Evolutionary conservation across 78 protist species (phyloP).

Genomic region (Cyanophora paradoxa): DNA sequence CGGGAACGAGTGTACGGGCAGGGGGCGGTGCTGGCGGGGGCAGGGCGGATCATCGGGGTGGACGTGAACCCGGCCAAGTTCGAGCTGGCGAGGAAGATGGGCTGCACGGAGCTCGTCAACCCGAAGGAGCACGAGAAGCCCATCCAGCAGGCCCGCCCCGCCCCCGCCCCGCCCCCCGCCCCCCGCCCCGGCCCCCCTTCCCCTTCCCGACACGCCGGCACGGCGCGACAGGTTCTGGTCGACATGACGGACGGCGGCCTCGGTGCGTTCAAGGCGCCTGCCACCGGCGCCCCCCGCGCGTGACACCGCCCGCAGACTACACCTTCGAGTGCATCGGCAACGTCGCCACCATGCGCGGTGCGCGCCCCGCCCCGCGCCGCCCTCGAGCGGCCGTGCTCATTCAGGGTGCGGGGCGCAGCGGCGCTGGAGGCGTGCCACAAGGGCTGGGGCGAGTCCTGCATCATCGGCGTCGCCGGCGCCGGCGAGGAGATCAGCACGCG

Average conservation of each 20-base stretch:
- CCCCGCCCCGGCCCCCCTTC: too few species aligned
- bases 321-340: slow-evolving; percentile 85
- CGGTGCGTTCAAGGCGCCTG: too few species aligned
- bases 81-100: slow-evolving; percentile 48
- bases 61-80: slow-evolving; percentile 77
- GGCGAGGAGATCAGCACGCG: slow-evolving; percentile 82
- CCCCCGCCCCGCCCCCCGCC: not conserved
- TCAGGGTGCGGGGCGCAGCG: too few species aligned
- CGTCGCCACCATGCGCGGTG: slow-evolving; percentile 72
- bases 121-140: slow-evolving; percentile 47
- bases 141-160: slow-evolving; percentile 32
- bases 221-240: too few species aligned
- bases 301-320: too few species aligned
- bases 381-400: too few species aligned
- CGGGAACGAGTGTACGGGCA: too few species aligned
- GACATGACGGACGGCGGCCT: not conserved
- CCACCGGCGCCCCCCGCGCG: too few species aligned
- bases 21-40: too few species aligned
- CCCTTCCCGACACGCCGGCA: not conserved
- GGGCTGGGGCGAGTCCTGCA: slow-evolving; percentile 75
- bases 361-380: too few species aligned
- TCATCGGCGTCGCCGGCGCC: slow-evolving; percentile 70
- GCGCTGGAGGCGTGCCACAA: slow-evolving; percentile 78
- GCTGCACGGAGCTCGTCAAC: slow-evolving; percentile 82
- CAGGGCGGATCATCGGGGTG: slow-evolving; percentile 74